Evolutionary conservation across 2,329 filamentous ascomycete genomes (phyloP), one percentile per base, ranked within the genome.

Genomic region (Alternaria brassicae): DNA sequence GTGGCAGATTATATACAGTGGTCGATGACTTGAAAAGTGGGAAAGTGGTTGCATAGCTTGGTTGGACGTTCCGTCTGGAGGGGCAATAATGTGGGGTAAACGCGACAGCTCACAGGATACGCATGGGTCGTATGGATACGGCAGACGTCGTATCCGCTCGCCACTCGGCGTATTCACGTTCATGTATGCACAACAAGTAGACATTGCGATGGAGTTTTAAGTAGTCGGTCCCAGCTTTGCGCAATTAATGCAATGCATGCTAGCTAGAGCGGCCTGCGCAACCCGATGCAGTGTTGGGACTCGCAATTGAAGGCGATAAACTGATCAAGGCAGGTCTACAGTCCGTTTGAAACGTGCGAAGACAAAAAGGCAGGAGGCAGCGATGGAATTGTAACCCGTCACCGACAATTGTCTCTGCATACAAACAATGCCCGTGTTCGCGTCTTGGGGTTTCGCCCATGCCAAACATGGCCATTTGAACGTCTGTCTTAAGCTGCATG

Each of bases 51-150:
- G 53, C 41, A 28, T 21, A 28, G 41, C 36, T 53, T 58, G 49
- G 56, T 37, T 28, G 27, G 32, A 40, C 17, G 27, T 27, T 36
- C 10, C 30, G 53, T 37, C 5, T 49, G 25, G 53, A 56, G 53
- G 53, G 53, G 53, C 53, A 56, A 34, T 23, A 44, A 44, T 44
- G 53, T 56, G 53, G 53, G 53, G 49, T 41, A 34, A 42, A 41
- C 17, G 27, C 13, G 44, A 48, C 30, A 48, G 25, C 13, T 17
- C 30, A 36, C 4, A 21, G 37, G 19, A 40, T 48, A 48, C 44
- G 30, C 44, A 47, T n/a, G 19, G 19, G 19, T 2, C 19, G 37
- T 21, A 40, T 40, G 17, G 28, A 47, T 47, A 47, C 44, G 44
- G 30, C 2, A 17, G 28, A 47, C 17, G 44, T 15, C 44, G 44